phyloP scores from a whole-genome alignment of 2,329 filamentous ascomycete genomes.

The Penicillium sp. region DNA sequence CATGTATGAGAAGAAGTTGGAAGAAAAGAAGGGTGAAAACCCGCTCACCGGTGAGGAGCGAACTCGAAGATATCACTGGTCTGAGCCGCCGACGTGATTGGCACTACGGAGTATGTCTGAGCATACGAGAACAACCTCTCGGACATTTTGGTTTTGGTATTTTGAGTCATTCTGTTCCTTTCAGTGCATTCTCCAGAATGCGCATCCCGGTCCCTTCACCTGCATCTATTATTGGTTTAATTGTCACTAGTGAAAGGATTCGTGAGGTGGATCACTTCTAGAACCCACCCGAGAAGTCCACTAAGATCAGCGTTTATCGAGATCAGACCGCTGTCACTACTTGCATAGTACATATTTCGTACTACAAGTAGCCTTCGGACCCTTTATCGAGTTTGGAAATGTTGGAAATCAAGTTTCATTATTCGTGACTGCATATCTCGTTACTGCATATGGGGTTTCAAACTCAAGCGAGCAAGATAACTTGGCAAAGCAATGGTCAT shows the following conservation, averaged over 20 bases:
- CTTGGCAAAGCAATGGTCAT: no score
- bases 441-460: no score
- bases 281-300: background rate
- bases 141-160: background rate
- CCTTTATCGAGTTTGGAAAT: no score
- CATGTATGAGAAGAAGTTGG: constrained; percentile 10
- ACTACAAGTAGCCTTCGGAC: no score
- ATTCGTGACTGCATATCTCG: no score
- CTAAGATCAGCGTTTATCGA: background rate
- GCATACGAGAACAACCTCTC: background rate
- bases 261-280: background rate
- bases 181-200: background rate
- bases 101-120: constrained; percentile 12
- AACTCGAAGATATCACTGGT: constrained; percentile 25
- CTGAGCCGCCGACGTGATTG: constrained; percentile 24
- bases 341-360: no score
- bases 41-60: constrained; percentile 18
- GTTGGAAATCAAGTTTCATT: no score
- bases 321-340: background rate
- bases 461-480: no score
- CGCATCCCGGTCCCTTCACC: background rate
- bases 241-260: no score
- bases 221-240: background rate
- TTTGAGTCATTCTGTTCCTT: background rate
- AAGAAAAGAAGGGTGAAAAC: constrained; percentile 2